Conservation (phyloP, 78 protist genomes). For the Paratrimastix pyriformis region DNA sequence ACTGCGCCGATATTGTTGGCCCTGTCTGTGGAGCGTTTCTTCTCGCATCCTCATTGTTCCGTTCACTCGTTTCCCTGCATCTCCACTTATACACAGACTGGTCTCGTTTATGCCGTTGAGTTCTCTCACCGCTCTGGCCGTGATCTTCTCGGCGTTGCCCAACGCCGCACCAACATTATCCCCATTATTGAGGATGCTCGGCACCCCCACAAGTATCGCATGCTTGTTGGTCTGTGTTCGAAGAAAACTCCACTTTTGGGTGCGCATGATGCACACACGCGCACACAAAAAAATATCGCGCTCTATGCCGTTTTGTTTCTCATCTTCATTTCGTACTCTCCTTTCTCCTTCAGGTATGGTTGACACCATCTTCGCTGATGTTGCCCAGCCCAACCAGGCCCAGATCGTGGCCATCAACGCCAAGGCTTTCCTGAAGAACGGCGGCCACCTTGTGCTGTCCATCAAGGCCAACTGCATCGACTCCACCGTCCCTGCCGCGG, state of each 20-base stretch:
- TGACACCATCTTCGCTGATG: conserved; percentile 96
- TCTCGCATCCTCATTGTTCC: neutral
- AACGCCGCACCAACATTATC: conserved; percentile 93
- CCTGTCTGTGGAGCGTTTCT: conserved; percentile 45
- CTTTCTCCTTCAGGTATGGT: conserved; percentile 97
- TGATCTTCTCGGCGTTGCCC: conserved; percentile 94
- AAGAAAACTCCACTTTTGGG: neutral
- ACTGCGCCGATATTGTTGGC: conserved; percentile 96
- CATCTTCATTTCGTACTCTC: no score
- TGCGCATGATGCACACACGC: neutral
- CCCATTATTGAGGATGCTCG: conserved; percentile 99
- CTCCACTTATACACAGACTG: conserved; percentile 48
- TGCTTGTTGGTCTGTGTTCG: conserved; percentile 2
- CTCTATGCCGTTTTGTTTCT: no score
- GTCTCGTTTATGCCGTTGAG: conserved; percentile 98
- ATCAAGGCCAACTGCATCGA: conserved; percentile 99
- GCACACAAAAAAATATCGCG: neutral
- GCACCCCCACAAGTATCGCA: conserved; percentile 90
- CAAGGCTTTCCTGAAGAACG: conserved; percentile 94
- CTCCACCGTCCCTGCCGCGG: conserved; percentile 85
- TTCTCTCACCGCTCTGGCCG: conserved; percentile 96
- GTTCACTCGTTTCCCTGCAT: neutral
- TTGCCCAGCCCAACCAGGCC: conserved; percentile 99
- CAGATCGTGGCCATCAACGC: conserved; percentile 96
- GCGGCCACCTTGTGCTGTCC: conserved; percentile 93